Percentiles rank a stretch among this genome's conserved stretches.
phyloP scores from a whole-genome alignment of 2,329 filamentous ascomycete species.

The Truncatella angustata region DNA sequence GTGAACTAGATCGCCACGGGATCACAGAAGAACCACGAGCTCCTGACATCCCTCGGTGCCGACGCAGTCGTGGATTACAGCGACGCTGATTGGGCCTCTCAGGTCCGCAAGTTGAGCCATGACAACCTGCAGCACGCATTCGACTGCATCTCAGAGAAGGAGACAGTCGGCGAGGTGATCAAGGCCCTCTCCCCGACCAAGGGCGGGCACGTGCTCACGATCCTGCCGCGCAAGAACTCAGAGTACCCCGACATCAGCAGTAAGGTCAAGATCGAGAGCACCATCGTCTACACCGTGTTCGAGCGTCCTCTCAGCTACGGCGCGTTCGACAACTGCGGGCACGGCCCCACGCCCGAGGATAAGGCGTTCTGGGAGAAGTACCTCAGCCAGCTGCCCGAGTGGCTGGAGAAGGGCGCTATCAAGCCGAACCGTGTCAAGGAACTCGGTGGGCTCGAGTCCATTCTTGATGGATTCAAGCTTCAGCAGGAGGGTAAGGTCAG shows the following conservation, averaged over 20 bases:
- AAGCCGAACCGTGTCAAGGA: constrained; percentile 28
- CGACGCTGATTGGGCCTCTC: constrained; percentile 43
- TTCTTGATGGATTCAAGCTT: constrained; percentile 24
- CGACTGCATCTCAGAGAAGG: constrained; percentile 27
- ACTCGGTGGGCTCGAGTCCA: constrained; percentile 25
- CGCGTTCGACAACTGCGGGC: constrained; percentile 27
- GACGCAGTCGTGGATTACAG: constrained; percentile 33
- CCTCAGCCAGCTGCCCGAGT: constrained; percentile 24
- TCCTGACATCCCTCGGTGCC: constrained; percentile 22
- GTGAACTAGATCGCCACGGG: constrained; percentile 26
- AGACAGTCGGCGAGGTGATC: constrained; percentile 19
- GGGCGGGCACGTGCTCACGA: constrained; percentile 24
- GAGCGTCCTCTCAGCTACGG: constrained; percentile 20
- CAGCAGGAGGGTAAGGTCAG: constrained; percentile 28
- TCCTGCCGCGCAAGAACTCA: constrained; percentile 20
- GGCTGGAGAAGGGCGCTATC: constrained; percentile 24
- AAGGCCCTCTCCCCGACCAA: constrained; percentile 27
- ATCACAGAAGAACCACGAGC: constrained; percentile 22
- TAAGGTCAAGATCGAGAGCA: constrained; percentile 30
- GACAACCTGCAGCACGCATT: constrained; percentile 41
- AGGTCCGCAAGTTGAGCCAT: constrained; percentile 64
- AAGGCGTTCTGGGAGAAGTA: constrained; percentile 31
- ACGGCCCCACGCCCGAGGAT: constrained; percentile 29
- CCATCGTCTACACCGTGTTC: constrained; percentile 31
- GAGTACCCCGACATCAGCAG: constrained; percentile 17